These are phyloP conservation scores for Coffea eugenioides DNA, from an alignment of 257 asterid species.

Conservation along the genomic window DNA sequence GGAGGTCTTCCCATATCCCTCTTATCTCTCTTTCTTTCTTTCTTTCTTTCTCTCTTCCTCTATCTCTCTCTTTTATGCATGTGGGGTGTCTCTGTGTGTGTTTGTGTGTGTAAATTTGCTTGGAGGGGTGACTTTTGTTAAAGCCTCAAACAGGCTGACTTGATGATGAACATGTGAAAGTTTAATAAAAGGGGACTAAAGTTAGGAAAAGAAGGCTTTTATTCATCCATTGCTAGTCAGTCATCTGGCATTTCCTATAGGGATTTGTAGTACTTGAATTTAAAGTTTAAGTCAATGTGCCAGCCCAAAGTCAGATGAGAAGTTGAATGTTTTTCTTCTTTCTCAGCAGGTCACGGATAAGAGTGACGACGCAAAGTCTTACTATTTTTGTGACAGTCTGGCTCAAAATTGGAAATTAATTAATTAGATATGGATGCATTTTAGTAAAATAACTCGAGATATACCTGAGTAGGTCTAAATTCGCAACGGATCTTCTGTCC, in stretches of 20 bases:
- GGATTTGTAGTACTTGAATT: background rate
- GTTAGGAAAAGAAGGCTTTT: too few species aligned
- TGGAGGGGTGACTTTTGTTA: background rate
- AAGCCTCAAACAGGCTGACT: background rate
- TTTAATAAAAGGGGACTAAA: too few species aligned
- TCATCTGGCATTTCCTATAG: background rate
- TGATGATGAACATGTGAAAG: too few species aligned
- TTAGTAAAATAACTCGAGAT: too few species aligned
- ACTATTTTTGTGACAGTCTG: too few species aligned
- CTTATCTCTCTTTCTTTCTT: background rate
- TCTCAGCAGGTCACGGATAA: background rate
- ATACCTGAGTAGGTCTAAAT: too few species aligned
- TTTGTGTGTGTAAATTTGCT: background rate
- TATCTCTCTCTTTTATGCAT: background rate
- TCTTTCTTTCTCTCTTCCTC: background rate
- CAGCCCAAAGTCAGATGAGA: constrained; percentile 2
- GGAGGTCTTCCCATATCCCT: constrained; percentile 86
- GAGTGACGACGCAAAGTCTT: too few species aligned
- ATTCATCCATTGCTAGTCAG: background rate
- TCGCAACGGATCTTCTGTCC: too few species aligned
- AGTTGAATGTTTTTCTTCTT: background rate
- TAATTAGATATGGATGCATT: too few species aligned
- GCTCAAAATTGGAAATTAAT: too few species aligned
- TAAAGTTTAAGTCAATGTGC: constrained; percentile 2
- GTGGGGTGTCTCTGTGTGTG: background rate